Base-by-base conservation (phyloP, 331 rosid genomes). In the Stylosanthes scabra region DNA sequence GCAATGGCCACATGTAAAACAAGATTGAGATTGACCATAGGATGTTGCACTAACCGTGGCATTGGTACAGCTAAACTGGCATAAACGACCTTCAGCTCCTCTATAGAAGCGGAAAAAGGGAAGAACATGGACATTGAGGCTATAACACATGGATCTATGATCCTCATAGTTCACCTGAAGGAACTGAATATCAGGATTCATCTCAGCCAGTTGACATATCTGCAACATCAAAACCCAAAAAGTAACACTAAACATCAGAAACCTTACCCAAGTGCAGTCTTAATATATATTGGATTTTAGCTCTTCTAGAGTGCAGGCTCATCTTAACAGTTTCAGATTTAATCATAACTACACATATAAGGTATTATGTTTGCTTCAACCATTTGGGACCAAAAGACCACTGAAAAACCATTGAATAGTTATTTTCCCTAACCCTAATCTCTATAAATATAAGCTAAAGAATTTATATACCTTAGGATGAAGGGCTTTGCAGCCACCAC, bases 401-500 rank as follows among this genome's bases (percentile, higher is more conserved):
- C 37, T 20, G 25, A 20, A 20, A 20, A 20, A 20, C 25, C 25
- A 20, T 0, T 20, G 25, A 20, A 20, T 20, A 20, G 25, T 20
- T 34, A 34, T 34, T 34, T 5, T 34, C 39, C 39, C 39, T 34
- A 34, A 34, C 7, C 39, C 39, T 34, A 34, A 34, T 34, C 39
- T 34, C 39, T 34, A 34, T 34, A 34, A 34, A 4, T 34, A 34
- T 34, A 34, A 34, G 1, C 39, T 6, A 34, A 34, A 34, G 54
- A 34, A 34, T 3, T 34, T 34, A 34, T 45, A 15, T 66, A 89
- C 98, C 98, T 93, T 93, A 50, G 97, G 98, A 66, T 93, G 93
- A 78, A 93, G 95, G 73, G 97, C 95, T 74, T 65, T 93, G 93
- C 98, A 93, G 59, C 97, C 98, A 72, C 98, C 96, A 69, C 98